Evolutionary conservation across 2,329 filamentous ascomycete genomes (phyloP).

Genomic region (Aspergillus tubingensis): DNA sequence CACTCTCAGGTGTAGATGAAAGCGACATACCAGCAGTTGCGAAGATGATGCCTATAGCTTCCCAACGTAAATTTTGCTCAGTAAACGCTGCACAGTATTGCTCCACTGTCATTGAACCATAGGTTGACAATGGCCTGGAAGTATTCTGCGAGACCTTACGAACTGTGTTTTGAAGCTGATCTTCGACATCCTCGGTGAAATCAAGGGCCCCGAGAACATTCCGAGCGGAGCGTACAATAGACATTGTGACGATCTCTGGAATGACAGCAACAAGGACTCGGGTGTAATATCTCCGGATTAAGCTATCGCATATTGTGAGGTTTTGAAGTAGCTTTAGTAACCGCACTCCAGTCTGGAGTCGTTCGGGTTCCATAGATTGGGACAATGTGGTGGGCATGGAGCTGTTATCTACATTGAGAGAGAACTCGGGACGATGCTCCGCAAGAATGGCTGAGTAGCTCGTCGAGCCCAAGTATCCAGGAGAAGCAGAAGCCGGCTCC

Average conservation of each 20-base stretch:
- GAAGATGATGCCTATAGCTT: slow-evolving; percentile 44
- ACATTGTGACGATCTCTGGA: slow-evolving; percentile 28
- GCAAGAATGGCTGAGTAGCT: slow-evolving; percentile 38
- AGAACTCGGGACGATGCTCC: slow-evolving; percentile 37
- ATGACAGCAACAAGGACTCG: slow-evolving; percentile 26
- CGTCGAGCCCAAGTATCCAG: slow-evolving; percentile 39
- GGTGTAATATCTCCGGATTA: slow-evolving; percentile 31
- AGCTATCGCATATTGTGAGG: slow-evolving; percentile 24
- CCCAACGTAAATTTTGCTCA: slow-evolving; percentile 42
- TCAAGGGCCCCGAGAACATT: slow-evolving; percentile 30
- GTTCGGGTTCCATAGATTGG: slow-evolving; percentile 27
- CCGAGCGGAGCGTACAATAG: slow-evolving; percentile 29
- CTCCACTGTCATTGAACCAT: slow-evolving; percentile 32
- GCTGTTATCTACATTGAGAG: slow-evolving; percentile 32
- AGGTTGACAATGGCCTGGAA: slow-evolving; percentile 26
- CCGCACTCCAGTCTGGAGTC: slow-evolving; percentile 34
- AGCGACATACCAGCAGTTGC: slow-evolving; percentile 40
- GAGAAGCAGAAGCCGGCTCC: slow-evolving; percentile 29
- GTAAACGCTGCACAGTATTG: slow-evolving; percentile 35
- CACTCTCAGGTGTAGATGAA: slow-evolving; percentile 32
- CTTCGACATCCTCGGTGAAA: slow-evolving; percentile 22
- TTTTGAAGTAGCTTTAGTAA: slow-evolving; percentile 33
- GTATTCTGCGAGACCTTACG: slow-evolving; percentile 35
- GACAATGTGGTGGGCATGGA: slow-evolving; percentile 18
- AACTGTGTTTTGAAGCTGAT: slow-evolving; percentile 29